phyloP scores from a whole-genome alignment of 1,284 basidiomycete genomes.

The Rhodotorula mucilaginosa region DNA sequence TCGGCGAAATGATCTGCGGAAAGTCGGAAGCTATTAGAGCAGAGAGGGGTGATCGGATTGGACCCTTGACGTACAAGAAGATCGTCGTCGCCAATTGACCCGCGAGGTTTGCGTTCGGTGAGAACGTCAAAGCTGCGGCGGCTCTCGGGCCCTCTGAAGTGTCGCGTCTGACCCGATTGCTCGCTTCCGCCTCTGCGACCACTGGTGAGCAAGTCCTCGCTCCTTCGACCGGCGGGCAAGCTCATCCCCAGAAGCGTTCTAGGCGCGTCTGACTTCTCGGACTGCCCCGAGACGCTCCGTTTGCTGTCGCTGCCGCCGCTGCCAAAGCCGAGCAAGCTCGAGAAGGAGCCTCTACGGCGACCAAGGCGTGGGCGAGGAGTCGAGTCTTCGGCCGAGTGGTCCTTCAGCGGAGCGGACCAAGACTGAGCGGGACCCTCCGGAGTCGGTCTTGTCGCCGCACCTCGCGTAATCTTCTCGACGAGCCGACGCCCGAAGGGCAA shows the following conservation, averaged over 20 bases:
- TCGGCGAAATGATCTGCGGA: not conserved
- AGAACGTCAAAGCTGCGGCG: slow-evolving; percentile 32
- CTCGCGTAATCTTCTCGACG: slow-evolving; percentile 15
- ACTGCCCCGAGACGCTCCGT: not conserved
- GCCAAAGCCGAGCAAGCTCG: slow-evolving; percentile 23
- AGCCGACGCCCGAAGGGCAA: slow-evolving; percentile 23
- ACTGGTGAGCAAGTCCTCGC: slow-evolving; percentile 33
- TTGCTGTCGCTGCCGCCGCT: not conserved
- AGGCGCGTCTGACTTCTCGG: slow-evolving; percentile 4
- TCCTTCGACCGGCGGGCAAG: slow-evolving; percentile 27
- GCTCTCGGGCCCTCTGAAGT: not conserved
- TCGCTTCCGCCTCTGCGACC: not conserved
- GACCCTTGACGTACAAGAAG: slow-evolving; percentile 24
- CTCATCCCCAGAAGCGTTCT: slow-evolving; percentile 34
- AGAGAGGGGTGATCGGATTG: not conserved
- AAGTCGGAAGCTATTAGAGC: too few relatives aligned
- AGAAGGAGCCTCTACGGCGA: slow-evolving; percentile 16
- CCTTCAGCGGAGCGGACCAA: slow-evolving; percentile 21
- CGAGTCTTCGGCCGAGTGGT: slow-evolving; percentile 5
- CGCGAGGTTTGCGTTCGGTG: slow-evolving; percentile 11
- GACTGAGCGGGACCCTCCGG: not conserved
- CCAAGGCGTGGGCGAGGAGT: slow-evolving; percentile 1
- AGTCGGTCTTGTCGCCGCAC: not conserved
- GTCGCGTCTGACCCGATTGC: not conserved
- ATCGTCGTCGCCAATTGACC: slow-evolving; percentile 30